Percentiles rank a stretch among this genome's conserved stretches.
phyloP scores from a whole-genome alignment of 805 yeast genomes.

The Danielia oregonensis region DNA sequence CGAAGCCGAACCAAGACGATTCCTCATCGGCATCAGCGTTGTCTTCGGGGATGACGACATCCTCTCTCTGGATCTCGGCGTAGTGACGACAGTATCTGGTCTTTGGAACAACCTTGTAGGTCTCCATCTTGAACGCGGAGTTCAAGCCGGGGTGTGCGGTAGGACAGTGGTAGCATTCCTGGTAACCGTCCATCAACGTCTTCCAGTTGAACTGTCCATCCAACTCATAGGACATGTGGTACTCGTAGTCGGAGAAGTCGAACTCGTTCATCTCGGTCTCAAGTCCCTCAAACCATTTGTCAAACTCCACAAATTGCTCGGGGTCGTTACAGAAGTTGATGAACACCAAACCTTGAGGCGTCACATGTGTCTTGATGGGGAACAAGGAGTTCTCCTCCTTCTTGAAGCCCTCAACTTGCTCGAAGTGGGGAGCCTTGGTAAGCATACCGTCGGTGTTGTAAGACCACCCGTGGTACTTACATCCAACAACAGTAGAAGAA shows the following conservation, averaged over 20 bases:
- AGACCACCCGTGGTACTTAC: conserved; percentile 65
- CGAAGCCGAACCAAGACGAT: conserved; percentile 52
- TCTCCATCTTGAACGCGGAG: conserved; percentile 57
- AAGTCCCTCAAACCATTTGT: conserved; percentile 50
- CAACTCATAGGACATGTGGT: conserved; percentile 60
- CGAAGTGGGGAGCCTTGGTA: conserved; percentile 61
- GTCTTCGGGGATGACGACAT: conserved; percentile 18
- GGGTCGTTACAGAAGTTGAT: conserved; percentile 47
- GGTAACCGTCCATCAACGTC: conserved; percentile 64
- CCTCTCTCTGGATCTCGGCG: conserved; percentile 46
- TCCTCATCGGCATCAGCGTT: conserved; percentile 31
- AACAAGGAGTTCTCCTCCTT: conserved; percentile 54
- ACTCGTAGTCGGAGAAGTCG: conserved; percentile 59
- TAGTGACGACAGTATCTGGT: conserved; percentile 59
- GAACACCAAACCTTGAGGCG: conserved; percentile 55
- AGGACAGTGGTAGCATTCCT: conserved; percentile 67
- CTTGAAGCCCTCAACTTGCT: conserved; percentile 53
- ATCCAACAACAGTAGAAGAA: conserved; percentile 53
- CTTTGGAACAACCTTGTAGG: conserved; percentile 62
- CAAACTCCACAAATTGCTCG: conserved; percentile 45
- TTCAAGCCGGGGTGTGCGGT: conserved; percentile 63
- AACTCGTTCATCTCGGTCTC: conserved; percentile 51
- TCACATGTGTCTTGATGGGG: conserved; percentile 50
- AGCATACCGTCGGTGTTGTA: conserved; percentile 58
- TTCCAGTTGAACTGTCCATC: conserved; percentile 67